These are phyloP conservation scores for Debaryomyces fabryi DNA, from an alignment of 1,139 yeast species.

Conservation along the genomic window DNA sequence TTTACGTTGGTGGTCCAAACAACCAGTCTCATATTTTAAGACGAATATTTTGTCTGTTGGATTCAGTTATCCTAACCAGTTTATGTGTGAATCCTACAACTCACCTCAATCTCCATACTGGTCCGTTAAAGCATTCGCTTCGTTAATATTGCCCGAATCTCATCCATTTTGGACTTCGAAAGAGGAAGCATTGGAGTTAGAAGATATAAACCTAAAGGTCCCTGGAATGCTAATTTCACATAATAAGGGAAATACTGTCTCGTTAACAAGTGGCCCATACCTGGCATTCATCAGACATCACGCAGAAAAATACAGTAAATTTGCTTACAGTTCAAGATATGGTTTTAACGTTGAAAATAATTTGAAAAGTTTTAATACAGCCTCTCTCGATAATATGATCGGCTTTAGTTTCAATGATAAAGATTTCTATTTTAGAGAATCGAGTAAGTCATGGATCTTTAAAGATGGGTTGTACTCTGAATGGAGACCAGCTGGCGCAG, in stretches of 20 bases:
- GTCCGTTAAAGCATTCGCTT: slow-evolving; percentile 27
- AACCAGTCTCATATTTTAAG: slow-evolving; percentile 22
- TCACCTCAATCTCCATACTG: slow-evolving; percentile 33
- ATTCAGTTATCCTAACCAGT: slow-evolving; percentile 27
- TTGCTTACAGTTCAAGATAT: slow-evolving; percentile 30
- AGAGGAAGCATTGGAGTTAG: slow-evolving; percentile 11
- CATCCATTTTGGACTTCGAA: slow-evolving; percentile 23
- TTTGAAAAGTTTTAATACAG: slow-evolving; percentile 16
- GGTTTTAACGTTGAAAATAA: slow-evolving; percentile 26
- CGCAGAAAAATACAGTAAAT: slow-evolving; percentile 29
- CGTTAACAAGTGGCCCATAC: slow-evolving; percentile 27
- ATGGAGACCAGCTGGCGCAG: slow-evolving; percentile 24
- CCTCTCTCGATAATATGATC: slow-evolving; percentile 23
- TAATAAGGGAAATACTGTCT: slow-evolving; percentile 22
- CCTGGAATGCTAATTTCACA: slow-evolving; percentile 25
- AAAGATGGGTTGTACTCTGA: slow-evolving; percentile 19
- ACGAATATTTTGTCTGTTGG: slow-evolving; percentile 26
- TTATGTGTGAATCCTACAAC: slow-evolving; percentile 28
- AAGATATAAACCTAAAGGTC: slow-evolving; percentile 5
- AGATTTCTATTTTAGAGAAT: slow-evolving; percentile 14
- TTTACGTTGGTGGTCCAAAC: slow-evolving; percentile 29
- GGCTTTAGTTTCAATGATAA: slow-evolving; percentile 15
- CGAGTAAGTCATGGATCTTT: slow-evolving; percentile 11
- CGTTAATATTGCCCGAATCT: slow-evolving; percentile 13
- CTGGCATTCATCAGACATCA: slow-evolving; percentile 20